Conservation (phyloP, 768 basidiomycete species). For the Boletus sp. region DNA sequence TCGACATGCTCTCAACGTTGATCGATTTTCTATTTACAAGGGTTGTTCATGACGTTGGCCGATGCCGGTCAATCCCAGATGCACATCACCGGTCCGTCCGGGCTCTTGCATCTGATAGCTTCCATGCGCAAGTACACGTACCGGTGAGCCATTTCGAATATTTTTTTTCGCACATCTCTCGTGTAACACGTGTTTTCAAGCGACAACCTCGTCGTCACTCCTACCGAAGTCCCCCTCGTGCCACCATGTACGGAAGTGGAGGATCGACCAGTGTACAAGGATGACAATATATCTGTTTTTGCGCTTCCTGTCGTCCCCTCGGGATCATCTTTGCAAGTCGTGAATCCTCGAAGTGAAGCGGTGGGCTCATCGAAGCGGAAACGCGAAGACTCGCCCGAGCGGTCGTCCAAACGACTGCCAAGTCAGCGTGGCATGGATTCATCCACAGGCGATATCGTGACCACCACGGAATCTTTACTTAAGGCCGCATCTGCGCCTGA, state of each 20-base stretch:
- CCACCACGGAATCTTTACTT: constrained; percentile 12
- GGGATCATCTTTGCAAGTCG: not conserved
- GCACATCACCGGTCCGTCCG: constrained; percentile 69
- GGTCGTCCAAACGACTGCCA: constrained; percentile 35
- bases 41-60: constrained; percentile 76
- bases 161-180: not conserved
- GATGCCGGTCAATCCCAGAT: constrained; percentile 63
- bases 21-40: constrained; percentile 34
- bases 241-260: constrained; percentile 17
- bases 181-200: constrained; percentile 30
- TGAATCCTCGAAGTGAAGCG: not conserved
- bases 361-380: constrained; percentile 39
- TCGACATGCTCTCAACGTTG: not conserved
- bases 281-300: constrained; percentile 65
- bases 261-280: constrained; percentile 51
- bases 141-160: constrained; percentile 46
- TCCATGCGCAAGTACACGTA: constrained; percentile 65
- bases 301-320: constrained; percentile 48
- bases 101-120: constrained; percentile 67
- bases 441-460: not conserved
- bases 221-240: constrained; percentile 41
- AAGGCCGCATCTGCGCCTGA: constrained; percentile 22
- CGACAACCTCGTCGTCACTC: constrained; percentile 48
- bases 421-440: not conserved
- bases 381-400: constrained; percentile 39